A percentile compares a stretch with the other conserved stretches of the same genome.
Evolutionary conservation across 441 rosid genomes (phyloP).

Genomic region (Geranium incanum): DNA sequence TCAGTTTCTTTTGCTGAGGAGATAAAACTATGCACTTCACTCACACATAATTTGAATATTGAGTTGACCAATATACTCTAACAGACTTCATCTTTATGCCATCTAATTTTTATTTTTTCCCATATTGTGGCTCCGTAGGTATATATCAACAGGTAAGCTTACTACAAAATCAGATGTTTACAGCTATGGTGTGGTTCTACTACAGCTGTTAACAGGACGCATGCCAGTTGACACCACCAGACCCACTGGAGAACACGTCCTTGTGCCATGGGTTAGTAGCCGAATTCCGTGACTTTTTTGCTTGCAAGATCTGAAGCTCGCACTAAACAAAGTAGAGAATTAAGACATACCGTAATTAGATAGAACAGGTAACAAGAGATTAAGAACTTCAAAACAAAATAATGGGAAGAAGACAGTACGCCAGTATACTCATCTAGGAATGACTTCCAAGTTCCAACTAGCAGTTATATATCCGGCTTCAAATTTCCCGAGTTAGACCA

Average conservation of each 20-base stretch:
- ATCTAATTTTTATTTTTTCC: not conserved
- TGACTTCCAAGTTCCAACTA: no score
- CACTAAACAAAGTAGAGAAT: no score
- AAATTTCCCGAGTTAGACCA: no score
- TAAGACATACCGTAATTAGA: not conserved
- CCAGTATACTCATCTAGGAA: no score
- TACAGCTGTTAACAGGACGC: constrained; percentile 80
- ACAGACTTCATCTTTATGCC: no score
- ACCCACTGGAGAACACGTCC: constrained; percentile 72
- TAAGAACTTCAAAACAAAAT: not conserved
- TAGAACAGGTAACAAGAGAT: not conserved
- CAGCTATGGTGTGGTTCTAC: constrained; percentile 72
- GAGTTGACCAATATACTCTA: no score
- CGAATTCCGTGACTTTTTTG: not conserved
- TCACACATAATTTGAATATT: no score
- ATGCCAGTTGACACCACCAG: constrained; percentile 56
- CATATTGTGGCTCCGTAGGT: constrained; percentile 35
- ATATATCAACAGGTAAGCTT: constrained; percentile 74
- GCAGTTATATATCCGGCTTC: no score
- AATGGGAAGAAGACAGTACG: no score
- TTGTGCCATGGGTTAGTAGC: constrained; percentile 71
- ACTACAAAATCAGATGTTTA: constrained; percentile 88
- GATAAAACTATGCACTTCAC: not conserved
- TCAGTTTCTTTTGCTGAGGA: constrained; percentile 25
- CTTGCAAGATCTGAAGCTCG: not conserved